Evolutionary conservation across 2,329 filamentous ascomycete species (phyloP).

Genomic region (Stachybotrys echinatus): DNA sequence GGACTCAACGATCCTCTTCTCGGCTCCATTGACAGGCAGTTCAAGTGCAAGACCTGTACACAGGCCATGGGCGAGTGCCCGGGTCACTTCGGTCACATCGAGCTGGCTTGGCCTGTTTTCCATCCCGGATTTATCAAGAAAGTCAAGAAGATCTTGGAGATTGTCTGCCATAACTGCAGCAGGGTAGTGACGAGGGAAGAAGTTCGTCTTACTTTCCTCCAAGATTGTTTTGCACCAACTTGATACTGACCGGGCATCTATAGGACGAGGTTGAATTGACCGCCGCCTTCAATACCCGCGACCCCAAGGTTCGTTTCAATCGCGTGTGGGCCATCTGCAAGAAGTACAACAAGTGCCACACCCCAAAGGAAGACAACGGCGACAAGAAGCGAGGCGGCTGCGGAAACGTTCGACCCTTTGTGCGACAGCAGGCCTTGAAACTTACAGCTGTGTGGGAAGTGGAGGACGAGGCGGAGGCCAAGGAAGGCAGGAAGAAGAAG

Average conservation of each 20-base stretch:
- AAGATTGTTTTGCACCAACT: constrained; percentile 46
- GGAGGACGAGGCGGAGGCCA: constrained; percentile 43
- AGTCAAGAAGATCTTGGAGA: constrained; percentile 98
- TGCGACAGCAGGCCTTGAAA: constrained; percentile 81
- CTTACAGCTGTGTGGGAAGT: constrained; percentile 71
- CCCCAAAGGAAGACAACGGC: constrained; percentile 56
- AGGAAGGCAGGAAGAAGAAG: constrained; percentile 46
- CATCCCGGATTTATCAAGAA: constrained; percentile 96
- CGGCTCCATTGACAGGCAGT: constrained; percentile 92
- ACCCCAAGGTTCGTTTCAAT: constrained; percentile 92
- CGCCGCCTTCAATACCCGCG: constrained; percentile 76
- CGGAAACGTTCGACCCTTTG: constrained; percentile 82
- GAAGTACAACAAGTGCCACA: constrained; percentile 78
- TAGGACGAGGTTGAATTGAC: constrained; percentile 81
- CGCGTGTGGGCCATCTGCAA: constrained; percentile 90
- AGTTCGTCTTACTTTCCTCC: constrained; percentile 69
- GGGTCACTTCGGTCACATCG: constrained; percentile 97
- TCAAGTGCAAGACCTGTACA: constrained; percentile 93
- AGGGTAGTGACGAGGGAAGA: constrained; percentile 79
- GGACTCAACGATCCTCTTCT: constrained; percentile 95
- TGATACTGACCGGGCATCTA: constrained; percentile 56
- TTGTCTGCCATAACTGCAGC: constrained; percentile 98
- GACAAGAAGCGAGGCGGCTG: constrained; percentile 83
- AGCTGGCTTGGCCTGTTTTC: constrained; percentile 92
- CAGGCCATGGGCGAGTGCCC: constrained; percentile 95